Evolutionary conservation across 2,329 filamentous ascomycete species (phyloP).

Genomic region (Neopestalotiopsis sp.): DNA sequence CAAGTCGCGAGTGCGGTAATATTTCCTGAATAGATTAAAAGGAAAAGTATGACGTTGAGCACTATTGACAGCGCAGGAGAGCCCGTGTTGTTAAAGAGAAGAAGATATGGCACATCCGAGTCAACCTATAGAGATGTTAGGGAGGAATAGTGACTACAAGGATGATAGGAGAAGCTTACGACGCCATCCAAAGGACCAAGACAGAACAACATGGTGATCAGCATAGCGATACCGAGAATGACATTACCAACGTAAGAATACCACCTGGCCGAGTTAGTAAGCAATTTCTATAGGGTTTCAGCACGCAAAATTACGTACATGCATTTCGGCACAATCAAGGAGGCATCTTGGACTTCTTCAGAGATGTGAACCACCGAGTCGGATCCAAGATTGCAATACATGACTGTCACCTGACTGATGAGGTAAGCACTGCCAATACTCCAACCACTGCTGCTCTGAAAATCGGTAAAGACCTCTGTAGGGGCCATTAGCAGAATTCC

Average conservation of each 20-base stretch:
- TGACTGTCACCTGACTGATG: neutral
- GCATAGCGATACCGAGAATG: constrained; percentile 1
- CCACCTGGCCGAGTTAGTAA: neutral
- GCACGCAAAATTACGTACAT: neutral
- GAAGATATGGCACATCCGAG: neutral
- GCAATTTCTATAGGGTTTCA: no score
- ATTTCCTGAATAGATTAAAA: constrained; percentile 25
- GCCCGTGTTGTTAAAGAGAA: constrained; percentile 11
- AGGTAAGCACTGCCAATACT: neutral
- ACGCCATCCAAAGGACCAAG: neutral
- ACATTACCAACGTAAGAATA: neutral
- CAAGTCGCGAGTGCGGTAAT: constrained; percentile 32
- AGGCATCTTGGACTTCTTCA: neutral
- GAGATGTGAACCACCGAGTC: constrained; percentile 7
- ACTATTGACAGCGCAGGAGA: neutral
- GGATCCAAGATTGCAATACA: constrained; percentile 2
- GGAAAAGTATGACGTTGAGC: constrained; percentile 4
- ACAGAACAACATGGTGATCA: neutral
- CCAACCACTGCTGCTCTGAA: constrained; percentile 4
- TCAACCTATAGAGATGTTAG: neutral
- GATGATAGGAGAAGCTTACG: neutral
- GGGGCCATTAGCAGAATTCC: neutral
- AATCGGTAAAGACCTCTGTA: constrained; percentile 9
- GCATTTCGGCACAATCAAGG: neutral
- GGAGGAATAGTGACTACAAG: no score